Evolutionary conservation across 2,329 filamentous ascomycete species (phyloP).

Genomic region (Fusarium temperatum): DNA sequence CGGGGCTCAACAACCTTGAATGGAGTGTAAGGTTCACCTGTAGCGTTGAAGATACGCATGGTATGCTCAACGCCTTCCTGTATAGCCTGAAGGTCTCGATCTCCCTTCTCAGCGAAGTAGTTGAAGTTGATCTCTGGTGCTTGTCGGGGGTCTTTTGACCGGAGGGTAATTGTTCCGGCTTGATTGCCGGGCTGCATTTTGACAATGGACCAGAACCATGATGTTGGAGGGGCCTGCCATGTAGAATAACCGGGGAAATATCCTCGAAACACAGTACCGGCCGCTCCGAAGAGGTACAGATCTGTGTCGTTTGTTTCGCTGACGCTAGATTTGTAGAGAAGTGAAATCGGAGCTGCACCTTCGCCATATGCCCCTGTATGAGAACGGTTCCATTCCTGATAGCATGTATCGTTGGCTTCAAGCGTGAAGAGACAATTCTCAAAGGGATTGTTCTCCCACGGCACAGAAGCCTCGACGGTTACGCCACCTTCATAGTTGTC

Average conservation of each 20-base stretch:
- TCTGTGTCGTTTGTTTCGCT: conserved; percentile 42
- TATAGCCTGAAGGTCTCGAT: conserved; percentile 10
- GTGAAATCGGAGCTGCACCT: conserved; percentile 34
- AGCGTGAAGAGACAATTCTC: conserved; percentile 16
- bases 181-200: conserved; percentile 70
- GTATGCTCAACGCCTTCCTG: conserved; percentile 31
- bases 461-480: conserved; percentile 24
- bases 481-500: conserved; percentile 44
- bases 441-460: conserved; percentile 28
- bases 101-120: conserved; percentile 56
- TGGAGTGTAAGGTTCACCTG: conserved; percentile 36
- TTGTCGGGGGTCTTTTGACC: conserved; percentile 69
- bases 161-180: conserved; percentile 68
- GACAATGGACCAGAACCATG: conserved; percentile 46
- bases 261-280: conserved; percentile 40
- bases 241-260: conserved; percentile 43
- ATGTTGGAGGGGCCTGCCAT: conserved; percentile 45
- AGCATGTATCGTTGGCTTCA: conserved; percentile 45
- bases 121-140: conserved; percentile 70
- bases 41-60: conserved; percentile 40
- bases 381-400: conserved; percentile 43
- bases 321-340: conserved; percentile 43
- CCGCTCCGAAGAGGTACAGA: conserved; percentile 44
- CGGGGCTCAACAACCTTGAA: conserved; percentile 36
- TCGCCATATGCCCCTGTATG: conserved; percentile 37